Base-by-base conservation (phyloP, 2,329 filamentous ascomycete species). In the Cyphellophora europaea region DNA sequence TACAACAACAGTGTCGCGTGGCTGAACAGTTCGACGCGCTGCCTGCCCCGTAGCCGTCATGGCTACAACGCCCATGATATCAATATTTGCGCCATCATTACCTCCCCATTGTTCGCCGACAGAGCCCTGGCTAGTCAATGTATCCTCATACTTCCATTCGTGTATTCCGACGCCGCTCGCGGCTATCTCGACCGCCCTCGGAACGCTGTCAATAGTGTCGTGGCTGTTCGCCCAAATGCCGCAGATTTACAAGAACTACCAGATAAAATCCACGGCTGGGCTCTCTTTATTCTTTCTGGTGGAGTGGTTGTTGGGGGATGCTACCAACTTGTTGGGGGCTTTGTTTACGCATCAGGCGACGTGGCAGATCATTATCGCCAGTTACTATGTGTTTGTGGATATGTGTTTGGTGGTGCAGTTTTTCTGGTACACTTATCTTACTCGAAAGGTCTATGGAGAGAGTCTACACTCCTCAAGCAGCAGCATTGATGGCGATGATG, bases 161-260 rank as follows among this genome's bases (percentile, higher is more conserved):
- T 82, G 77, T 57, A 59, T 81, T 29, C 77, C 77, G 10, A 78
- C 74, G 12, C 68, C 71, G 35, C 66, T 79, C 36, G 75, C 75
- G 14, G 65, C 80, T 40, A 43, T 77, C 38, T 81, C 77, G 14
- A 75, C 72, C 5, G 42, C 69, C 3, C 63, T 80, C 35, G 77
- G 77, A 13, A 67, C 65, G 1, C 58, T 76, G 41, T 79, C 74
- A 49, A 81, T 82, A 41, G 47, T 77, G 33, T 72, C 76, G 28
- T 82, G 77, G 77, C 65, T 82, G 2, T 82, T 79, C 51, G 77
- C 77, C 10, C 77, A 81, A 53, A 60, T 81, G 17, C 77, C 77
- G 2, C 77, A 82, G 49, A 79, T 82, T 43, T 77, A 73, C 59
- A 80, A 80, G 60, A 82, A 82, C 51, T 74, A 74, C 51, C 64